phyloP scores from a whole-genome alignment of 257 asterid species.

The Penstemon barbatus region DNA sequence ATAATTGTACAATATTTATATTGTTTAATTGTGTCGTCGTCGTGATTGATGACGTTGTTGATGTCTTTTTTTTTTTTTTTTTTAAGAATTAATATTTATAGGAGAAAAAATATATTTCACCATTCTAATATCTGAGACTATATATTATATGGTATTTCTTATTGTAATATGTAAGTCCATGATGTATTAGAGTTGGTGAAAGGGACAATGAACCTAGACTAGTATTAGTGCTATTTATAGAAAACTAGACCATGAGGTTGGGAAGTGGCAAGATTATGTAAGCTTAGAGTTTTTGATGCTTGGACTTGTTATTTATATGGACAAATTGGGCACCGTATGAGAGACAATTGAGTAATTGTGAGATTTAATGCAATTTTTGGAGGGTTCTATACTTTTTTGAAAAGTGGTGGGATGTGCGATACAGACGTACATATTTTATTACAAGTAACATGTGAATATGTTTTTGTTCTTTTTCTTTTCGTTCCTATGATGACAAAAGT shows the following conservation, averaged over 20 bases:
- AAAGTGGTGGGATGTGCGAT: constrained; percentile 22
- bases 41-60: no score
- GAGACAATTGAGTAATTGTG: no score
- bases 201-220: no score
- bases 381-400: constrained; percentile 28
- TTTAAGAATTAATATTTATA: no score
- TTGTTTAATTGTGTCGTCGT: no score
- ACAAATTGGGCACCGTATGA: no score
- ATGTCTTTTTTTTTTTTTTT: no score
- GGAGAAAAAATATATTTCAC: background rate
- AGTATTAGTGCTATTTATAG: background rate
- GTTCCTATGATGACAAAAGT: constrained; percentile 13
- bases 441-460: constrained; percentile 23
- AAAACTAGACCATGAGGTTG: background rate
- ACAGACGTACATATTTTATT: constrained; percentile 21
- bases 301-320: no score
- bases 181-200: constrained; percentile 37
- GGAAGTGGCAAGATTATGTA: no score
- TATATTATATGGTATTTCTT: background rate
- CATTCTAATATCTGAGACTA: constrained; percentile 36
- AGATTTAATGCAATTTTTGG: constrained; percentile 26
- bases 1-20: no score
- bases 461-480: no score
- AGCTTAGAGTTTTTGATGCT: no score
- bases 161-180: constrained; percentile 26